Evolutionary conservation across 1,139 yeast genomes (phyloP).

Genomic region (Tardiomyces blankii): DNA sequence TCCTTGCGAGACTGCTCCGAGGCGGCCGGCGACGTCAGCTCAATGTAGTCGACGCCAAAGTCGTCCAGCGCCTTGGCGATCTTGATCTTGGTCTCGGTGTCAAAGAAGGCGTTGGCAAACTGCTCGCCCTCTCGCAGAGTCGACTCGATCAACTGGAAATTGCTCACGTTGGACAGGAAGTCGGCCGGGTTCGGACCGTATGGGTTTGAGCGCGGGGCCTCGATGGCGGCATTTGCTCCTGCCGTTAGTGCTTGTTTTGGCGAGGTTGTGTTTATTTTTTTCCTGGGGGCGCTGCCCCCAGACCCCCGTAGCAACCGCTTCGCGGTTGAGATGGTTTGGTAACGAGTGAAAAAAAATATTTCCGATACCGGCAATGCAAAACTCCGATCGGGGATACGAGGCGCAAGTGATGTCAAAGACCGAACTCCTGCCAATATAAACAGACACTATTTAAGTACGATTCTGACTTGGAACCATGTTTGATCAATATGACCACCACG

Average conservation of each 20-base stretch:
- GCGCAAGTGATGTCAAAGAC: too few relatives aligned
- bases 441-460: too few relatives aligned
- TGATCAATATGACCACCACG: too few relatives aligned
- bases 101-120: conserved; percentile 93
- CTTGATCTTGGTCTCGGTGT: conserved; percentile 92
- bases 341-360: too few relatives aligned
- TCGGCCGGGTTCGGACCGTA: conserved; percentile 96
- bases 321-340: too few relatives aligned
- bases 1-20: conserved; percentile 87
- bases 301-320: too few relatives aligned
- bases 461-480: too few relatives aligned
- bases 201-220: conserved; percentile 40
- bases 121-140: conserved; percentile 98
- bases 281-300: too few relatives aligned
- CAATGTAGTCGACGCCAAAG: conserved; percentile 96
- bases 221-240: neutral
- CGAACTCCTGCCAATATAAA: too few relatives aligned
- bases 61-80: conserved; percentile 96
- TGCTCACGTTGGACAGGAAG: conserved; percentile 77
- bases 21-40: conserved; percentile 95
- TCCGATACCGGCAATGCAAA: too few relatives aligned
- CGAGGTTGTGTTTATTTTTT: too few relatives aligned
- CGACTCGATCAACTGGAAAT: conserved; percentile 87
- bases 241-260: neutral
- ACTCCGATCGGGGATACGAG: too few relatives aligned